Evolutionary conservation across 2,329 filamentous ascomycete genomes (phyloP), one percentile per base, ranked within the genome.

Genomic region (Coniella lustricola): DNA sequence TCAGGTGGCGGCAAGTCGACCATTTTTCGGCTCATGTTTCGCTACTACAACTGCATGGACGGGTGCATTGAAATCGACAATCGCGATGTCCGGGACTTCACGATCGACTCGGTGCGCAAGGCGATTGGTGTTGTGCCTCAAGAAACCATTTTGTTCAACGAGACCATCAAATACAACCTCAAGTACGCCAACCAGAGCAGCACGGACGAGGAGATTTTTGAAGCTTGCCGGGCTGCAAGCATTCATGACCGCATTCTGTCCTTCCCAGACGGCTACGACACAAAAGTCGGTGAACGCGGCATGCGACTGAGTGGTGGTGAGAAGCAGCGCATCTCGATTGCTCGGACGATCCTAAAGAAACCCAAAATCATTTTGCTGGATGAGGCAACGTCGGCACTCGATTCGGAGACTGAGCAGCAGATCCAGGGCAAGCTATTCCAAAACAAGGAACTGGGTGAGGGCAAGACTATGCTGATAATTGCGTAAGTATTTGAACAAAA

Each of bases 1-100:
- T 97, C 91, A 29, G 93, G 93, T 39, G 93, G 93, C 51, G 93
- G 93, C 56, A 98, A 98, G 67, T 97, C 91, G 2, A 98, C 93
- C 0, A 79, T 98, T 21, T 96, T 98, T 73, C 85, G 93, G 44
- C 78, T 97, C 42, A 82, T 98, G 64, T 97, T 95, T 74, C 86
- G 93, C 16, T 98, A 96, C 67, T 98, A 97, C 72, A 94, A 96
- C 62, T 81, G 84, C 47, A 75, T 83, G 45, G 77, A 81, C 44
- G 93, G 93, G 32, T 81, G 75, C 60, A 95, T 97, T 49, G 79
- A 85, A 60, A 74, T 98, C 47, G 93, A 97, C 62, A 89, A 85
- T 7, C 79, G 83, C 51, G 82, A 96, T 62, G 87, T 96, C 42
- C 82, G 87, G 64, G 82, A 90, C 56, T 71, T 95, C 51, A 95